Evolutionary conservation across 257 asterid genomes (phyloP).

Genomic region (Scutellaria minor): DNA sequence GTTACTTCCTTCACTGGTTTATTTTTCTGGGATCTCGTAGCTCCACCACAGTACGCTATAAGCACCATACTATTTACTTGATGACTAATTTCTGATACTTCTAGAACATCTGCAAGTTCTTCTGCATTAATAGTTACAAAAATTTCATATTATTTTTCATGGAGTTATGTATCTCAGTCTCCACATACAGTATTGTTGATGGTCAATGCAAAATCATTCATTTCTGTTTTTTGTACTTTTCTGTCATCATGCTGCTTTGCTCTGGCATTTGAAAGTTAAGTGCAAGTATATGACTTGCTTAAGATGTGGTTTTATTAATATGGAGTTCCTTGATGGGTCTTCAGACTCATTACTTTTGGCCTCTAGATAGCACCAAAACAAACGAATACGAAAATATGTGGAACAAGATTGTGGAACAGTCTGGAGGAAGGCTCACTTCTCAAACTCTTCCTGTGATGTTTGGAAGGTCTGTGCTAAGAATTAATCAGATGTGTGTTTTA

Average conservation of each 20-base stretch:
- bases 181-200: background rate
- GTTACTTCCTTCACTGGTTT: constrained; percentile 4
- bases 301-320: constrained; percentile 24
- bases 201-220: constrained; percentile 1
- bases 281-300: constrained; percentile 14
- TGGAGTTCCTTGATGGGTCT: constrained; percentile 33
- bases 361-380: constrained; percentile 55
- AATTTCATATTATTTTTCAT: background rate
- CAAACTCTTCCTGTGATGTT: constrained; percentile 88
- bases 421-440: constrained; percentile 60
- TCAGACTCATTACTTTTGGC: constrained; percentile 88
- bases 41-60: background rate
- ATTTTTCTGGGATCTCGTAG: background rate
- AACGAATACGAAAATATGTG: constrained; percentile 66
- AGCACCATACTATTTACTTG: background rate
- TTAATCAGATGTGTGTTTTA: constrained; percentile 8
- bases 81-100: constrained; percentile 7
- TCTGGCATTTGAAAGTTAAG: constrained; percentile 16
- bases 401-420: constrained; percentile 54
- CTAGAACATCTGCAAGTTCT: constrained; percentile 11
- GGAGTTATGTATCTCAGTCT: background rate
- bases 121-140: background rate
- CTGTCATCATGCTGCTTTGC: background rate
- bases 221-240: background rate
- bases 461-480: constrained; percentile 63